phyloP scores from a whole-genome alignment of 805 yeast species.

The Huiozyma naganishii region DNA sequence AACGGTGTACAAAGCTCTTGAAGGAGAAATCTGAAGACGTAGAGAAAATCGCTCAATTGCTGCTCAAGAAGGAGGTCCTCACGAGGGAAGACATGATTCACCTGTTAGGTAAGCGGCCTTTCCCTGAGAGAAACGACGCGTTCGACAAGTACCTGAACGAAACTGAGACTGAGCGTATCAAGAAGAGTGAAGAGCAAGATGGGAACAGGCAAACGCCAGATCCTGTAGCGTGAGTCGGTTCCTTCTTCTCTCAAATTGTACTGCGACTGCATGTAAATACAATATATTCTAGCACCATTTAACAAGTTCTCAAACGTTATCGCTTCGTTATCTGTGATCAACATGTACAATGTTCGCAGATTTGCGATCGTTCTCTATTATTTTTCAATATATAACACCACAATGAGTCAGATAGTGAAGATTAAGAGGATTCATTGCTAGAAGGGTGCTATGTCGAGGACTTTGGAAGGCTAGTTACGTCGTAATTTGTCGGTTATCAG shows the following conservation, averaged over 20 bases:
- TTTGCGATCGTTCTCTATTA: too few species aligned
- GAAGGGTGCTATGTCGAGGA: too few species aligned
- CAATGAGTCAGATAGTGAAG: too few species aligned
- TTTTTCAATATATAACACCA: too few species aligned
- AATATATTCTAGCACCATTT: too few species aligned
- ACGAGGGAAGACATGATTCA: conserved; percentile 91
- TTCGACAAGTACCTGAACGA: conserved; percentile 35
- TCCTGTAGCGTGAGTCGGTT: not conserved
- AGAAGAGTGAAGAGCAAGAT: conserved; percentile 12
- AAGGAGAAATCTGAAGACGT: conserved; percentile 64
- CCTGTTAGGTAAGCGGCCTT: conserved; percentile 83
- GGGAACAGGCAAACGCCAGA: conserved; percentile 1
- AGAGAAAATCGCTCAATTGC: conserved; percentile 76
- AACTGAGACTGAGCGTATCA: conserved; percentile 17
- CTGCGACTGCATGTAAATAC: not conserved
- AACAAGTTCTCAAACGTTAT: too few species aligned
- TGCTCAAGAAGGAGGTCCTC: conserved; percentile 77
- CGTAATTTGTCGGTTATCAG: too few species aligned
- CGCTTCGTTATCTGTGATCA: too few species aligned
- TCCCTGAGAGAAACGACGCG: conserved; percentile 82
- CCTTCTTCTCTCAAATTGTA: not conserved
- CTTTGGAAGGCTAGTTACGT: too few species aligned
- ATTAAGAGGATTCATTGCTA: too few species aligned
- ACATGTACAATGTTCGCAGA: too few species aligned
- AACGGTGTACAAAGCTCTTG: conserved; percentile 56